Base-by-base conservation (phyloP, 352 stramenopile species). In the Pythium scleroteichum region DNA sequence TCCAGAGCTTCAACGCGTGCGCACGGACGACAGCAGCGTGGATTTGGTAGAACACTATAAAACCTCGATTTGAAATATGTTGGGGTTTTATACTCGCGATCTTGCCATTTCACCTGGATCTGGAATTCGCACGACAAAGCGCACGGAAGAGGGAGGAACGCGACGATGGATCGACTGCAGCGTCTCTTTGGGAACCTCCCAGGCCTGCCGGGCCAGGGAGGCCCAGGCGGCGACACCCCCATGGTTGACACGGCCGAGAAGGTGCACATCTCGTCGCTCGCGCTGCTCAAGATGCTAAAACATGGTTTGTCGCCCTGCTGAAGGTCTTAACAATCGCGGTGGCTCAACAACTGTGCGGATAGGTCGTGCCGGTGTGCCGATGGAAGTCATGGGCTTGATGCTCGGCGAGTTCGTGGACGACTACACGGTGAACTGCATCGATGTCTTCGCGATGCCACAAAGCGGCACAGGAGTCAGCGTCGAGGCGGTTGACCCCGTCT, bases 381-480 rank as follows among this genome's bases (percentile, higher is more conserved):
- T 99, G 96, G 98, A 99, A 81, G 98, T 99, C 16, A 99, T 99
- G 98, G 98, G 98, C 2, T 82, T 99, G n/a, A 99, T 99, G 98
- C 88, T 99, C 27, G 98, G 98, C 42, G 94, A 99, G 74, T 99
- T 99, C 72, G 97, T 99, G 20, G 97, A 99, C 67, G 98, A 99
- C 74, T 99, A 99, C 79, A 99, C 97, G 24, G 98, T 99, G 47
- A 98, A 99, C 71, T 99, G 97, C 76, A 97, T 99, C 40, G 98
- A 99, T 75, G 98, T 99, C 41, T 99, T 99, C 76, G 97, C 97
- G 53, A 99, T 99, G 97, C 98, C 98, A 13, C 97, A 99, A 79
- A 97, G 82, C 55, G 96, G 96, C 61, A 99, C 96, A 24, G 88
- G 88, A 32, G 89, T 97, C 52, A 97, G 84, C 69, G 94, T 98